A percentile compares a stretch with the other conserved stretches of the same genome.
Evolutionary conservation across 192 early-diverging fungal species (phyloP).

Genomic region (Podila clonocystis): DNA sequence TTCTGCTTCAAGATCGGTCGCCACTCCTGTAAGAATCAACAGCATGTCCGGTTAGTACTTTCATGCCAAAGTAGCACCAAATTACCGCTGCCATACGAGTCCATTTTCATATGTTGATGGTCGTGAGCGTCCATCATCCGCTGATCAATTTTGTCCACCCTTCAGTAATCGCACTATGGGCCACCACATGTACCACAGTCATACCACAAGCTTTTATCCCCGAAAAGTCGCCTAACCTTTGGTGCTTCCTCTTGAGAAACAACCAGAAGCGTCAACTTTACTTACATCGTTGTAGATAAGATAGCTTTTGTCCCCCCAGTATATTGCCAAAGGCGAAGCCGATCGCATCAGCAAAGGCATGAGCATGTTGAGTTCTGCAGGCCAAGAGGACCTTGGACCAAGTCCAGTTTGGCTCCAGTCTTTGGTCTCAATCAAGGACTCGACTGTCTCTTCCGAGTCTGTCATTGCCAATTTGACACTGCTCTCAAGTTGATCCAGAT

Average conservation of each 20-base stretch:
- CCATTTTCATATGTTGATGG: too few species aligned
- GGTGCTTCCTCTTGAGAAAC: too few species aligned
- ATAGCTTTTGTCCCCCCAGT: conserved; percentile 34
- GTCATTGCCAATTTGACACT: neutral
- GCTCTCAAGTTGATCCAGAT: conserved; percentile 10
- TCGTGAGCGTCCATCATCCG: too few species aligned
- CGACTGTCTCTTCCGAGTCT: conserved; percentile 18
- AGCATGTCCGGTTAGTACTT: neutral
- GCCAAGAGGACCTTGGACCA: conserved; percentile 41
- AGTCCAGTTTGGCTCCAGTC: conserved; percentile 49
- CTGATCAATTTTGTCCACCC: too few species aligned
- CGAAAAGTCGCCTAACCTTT: neutral
- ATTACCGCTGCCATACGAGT: too few species aligned
- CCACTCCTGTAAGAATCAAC: conserved; percentile 21
- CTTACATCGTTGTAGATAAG: conserved; percentile 47
- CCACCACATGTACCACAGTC: too few species aligned
- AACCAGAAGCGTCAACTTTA: neutral
- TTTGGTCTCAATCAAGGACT: conserved; percentile 21
- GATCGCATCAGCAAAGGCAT: conserved; percentile 12
- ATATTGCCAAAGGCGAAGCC: conserved; percentile 24
- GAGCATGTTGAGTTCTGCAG: conserved; percentile 10
- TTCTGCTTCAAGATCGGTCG: conserved; percentile 49
- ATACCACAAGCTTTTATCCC: neutral
- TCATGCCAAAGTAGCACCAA: too few species aligned
- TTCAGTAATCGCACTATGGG: too few species aligned